Conservation (phyloP, 1,284 basidiomycete species). For the Phlebopus sp. region DNA sequence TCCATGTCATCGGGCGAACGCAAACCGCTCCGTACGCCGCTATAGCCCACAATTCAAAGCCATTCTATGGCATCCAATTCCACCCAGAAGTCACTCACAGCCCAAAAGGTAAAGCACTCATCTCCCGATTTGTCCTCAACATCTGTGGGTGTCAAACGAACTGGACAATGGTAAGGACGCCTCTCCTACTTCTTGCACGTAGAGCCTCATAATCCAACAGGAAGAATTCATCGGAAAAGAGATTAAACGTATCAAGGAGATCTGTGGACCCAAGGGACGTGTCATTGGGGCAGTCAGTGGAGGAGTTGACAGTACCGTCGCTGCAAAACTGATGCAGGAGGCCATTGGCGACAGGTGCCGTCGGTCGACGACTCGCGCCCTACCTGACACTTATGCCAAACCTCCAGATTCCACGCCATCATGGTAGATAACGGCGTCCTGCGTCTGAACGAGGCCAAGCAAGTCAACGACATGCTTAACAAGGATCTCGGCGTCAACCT, state of each 20-base stretch:
- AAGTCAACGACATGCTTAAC: slow-evolving; percentile 96
- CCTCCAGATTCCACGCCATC: slow-evolving; percentile 90
- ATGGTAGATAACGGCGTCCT: slow-evolving; percentile 99
- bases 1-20: slow-evolving; percentile 88
- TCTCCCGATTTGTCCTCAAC: slow-evolving; percentile 82
- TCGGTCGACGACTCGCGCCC: background rate
- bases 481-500: slow-evolving; percentile 95
- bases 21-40: slow-evolving; percentile 90
- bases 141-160: slow-evolving; percentile 82
- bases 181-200: slow-evolving; percentile 1
- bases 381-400: background rate
- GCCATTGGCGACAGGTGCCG: slow-evolving; percentile 95
- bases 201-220: slow-evolving; percentile 37
- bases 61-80: slow-evolving; percentile 97
- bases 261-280: slow-evolving; percentile 92
- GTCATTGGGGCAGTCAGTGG: slow-evolving; percentile 98
- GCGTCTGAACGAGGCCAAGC: slow-evolving; percentile 85
- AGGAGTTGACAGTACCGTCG: slow-evolving; percentile 97
- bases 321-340: slow-evolving; percentile 99
- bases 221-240: slow-evolving; percentile 99
- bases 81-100: slow-evolving; percentile 99
- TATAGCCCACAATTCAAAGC: slow-evolving; percentile 87
- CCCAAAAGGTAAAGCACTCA: slow-evolving; percentile 86
- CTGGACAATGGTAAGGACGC: slow-evolving; percentile 87
- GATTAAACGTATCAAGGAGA: slow-evolving; percentile 90